Evolutionary conservation across 2,329 filamentous ascomycete genomes (phyloP), one percentile per base, ranked within the genome.

Genomic region (Penicillium sumatraense): DNA sequence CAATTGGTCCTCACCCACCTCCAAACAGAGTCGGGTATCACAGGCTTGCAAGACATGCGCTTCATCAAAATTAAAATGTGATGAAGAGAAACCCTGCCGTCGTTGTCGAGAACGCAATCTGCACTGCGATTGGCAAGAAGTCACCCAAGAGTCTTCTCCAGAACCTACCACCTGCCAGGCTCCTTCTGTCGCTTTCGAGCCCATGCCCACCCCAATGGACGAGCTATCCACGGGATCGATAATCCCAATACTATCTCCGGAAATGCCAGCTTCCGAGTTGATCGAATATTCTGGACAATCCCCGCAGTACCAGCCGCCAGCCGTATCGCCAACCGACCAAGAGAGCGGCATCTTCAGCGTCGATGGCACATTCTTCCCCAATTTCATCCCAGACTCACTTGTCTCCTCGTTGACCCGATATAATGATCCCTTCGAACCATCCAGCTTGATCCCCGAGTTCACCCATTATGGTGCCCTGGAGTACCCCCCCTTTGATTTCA

Each of bases 31-130:
- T 10, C 71, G 78, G 6, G 78, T 80, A 3, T 78, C 74, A 5
- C 80, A 82, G 64, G 81, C 81, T 1, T 83, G 81, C 57, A 80
- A 80, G 54, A 73, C 78, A 5, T 83, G 81, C 57, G 80, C 81
- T 20, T 72, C 75, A 20, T 76, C 79, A 2, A 81, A 83, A 61
- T 69, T 83, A 18, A 80, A 81, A 62, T 83, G 81, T 57, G 80
- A 83, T 56, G 81, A 83, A 58, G 74, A 78, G 42, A 83, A 83
- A 67, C 81, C 81, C 7, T 83, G 81, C 62, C 78, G 73, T 57
- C 72, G 81, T 42, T 83, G 81, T 66, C 74, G 70, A 36, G 80
- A 80, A 61, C 81, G 80, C 59, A 75, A 75, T 59, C 75, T 82
- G 18, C 60, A 67, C 5, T 83, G 81, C 53, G 71, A 72, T 24